Evolutionary conservation across 306 rosid genomes (phyloP), one percentile per base, ranked within the genome.

Genomic region (Sphenostylis stenocarpa): DNA sequence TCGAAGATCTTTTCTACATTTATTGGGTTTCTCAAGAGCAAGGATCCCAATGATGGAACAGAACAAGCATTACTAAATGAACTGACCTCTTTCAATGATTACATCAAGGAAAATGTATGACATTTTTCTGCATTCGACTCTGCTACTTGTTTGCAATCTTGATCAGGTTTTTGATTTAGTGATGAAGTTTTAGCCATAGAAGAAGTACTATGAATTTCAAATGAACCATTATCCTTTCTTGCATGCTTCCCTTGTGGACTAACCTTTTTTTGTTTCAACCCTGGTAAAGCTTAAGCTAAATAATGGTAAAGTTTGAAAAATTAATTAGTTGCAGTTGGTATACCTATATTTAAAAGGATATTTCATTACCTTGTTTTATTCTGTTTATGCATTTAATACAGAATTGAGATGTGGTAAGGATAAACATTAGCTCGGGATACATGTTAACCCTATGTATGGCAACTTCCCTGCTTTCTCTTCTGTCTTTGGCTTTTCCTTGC

Each of bases 21-120:
- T 82, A 95, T 95, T 74, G 93, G 91, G 77, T 90, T 95, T 77
- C 97, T 95, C 72, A 92, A 92, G 87, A 95, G 99, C 91, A 95
- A 92, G 86, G 93, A 89, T 81, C 92, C 88, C 26, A 87, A 83
- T 68, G 99, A 92, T 13, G 97, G 92, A 82, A 92, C 97, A 31
- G 93, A 90, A 83, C 90, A 90, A 87, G 99, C 92, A 41, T 85
- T 92, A 39, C 79, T 88, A 2, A 81, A 64, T 19, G 97, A 95
- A 85, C 93, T 95, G 13, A 89, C 81, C 83, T 78, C 91, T 80
- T 90, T 95, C 83, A 86, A 90, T 41, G 86, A 90, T 85, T 81
- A 90, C 82, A 86, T 95, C 81, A 92, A 90, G 88, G 92, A 88
- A 47, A 87, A 90, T 89, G 99, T 93, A 84, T 71, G 93, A 48